Conservation (phyloP, 2,329 filamentous ascomycete genomes). For the Claviceps pusilla region DNA sequence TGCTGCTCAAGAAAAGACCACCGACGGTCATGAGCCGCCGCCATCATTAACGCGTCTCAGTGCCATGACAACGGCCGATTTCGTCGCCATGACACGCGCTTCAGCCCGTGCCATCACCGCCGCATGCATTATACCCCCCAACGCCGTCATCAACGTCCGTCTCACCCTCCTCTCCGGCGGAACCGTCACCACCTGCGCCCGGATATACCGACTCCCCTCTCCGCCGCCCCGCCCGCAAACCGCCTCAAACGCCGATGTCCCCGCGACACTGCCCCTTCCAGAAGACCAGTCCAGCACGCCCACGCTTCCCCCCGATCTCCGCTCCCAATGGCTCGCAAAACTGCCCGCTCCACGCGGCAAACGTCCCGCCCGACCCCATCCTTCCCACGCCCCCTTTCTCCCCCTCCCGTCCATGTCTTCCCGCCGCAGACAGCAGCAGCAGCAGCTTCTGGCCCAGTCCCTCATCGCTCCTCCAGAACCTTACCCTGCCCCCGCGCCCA, state of each 20-base stretch:
- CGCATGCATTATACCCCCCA: conserved; percentile 12
- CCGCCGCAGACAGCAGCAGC: conserved; percentile 12
- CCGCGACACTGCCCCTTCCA: conserved; percentile 25
- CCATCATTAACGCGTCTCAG: conserved; percentile 10
- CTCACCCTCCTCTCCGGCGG: conserved; percentile 57
- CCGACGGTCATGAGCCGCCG: neutral
- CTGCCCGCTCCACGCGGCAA: conserved; percentile 19
- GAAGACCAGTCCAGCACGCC: conserved; percentile 11
- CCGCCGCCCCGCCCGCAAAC: conserved; percentile 9
- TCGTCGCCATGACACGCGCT: conserved; percentile 15
- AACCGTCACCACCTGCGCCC: conserved; percentile 53
- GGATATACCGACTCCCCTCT: conserved; percentile 69
- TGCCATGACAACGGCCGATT: conserved; percentile 14
- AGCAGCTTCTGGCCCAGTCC: conserved; percentile 31
- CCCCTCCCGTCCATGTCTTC: conserved; percentile 16
- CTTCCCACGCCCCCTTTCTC: neutral
- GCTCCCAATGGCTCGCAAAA: conserved; percentile 56
- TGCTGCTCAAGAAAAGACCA: neutral
- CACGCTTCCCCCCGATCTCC: conserved; percentile 33
- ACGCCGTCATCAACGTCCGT: conserved; percentile 43
- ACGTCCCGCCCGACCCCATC: neutral
- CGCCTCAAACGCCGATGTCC: conserved; percentile 27
- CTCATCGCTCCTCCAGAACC: conserved; percentile 25
- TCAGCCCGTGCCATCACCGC: conserved; percentile 6
- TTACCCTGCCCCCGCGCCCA: conserved; percentile 21